A percentile compares a stretch with the other conserved stretches of the same genome.
phyloP scores from a whole-genome alignment of 225 moss, liverwort and hornwort genomes.

The Straminergon stramineum region DNA sequence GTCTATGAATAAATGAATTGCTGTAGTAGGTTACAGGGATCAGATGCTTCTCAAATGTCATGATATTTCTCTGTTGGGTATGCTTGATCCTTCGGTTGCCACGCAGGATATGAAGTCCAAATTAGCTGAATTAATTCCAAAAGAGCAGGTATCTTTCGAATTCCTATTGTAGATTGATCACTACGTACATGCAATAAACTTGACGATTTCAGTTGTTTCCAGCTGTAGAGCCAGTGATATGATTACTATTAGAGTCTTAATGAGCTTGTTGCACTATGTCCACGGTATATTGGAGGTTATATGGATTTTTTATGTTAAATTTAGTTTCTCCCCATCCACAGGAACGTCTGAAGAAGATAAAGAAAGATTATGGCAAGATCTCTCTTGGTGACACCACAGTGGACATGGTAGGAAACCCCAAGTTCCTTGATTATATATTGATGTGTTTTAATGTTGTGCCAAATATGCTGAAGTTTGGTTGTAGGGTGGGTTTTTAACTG shows the following conservation, averaged over 20 bases:
- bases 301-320: background rate
- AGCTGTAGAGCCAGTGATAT: background rate
- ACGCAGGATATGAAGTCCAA: slow-evolving; percentile 42
- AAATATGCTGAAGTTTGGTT: background rate
- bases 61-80: background rate
- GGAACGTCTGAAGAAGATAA: slow-evolving; percentile 42
- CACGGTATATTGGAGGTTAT: background rate
- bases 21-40: background rate
- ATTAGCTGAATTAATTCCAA: slow-evolving; percentile 34
- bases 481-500: background rate
- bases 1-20: background rate
- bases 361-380: slow-evolving; percentile 37
- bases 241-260: background rate
- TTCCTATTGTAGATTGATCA: background rate
- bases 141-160: slow-evolving; percentile 17
- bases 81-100: background rate
- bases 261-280: background rate
- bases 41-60: background rate
- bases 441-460: background rate
- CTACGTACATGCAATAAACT: background rate
- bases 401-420: slow-evolving; percentile 29
- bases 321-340: background rate
- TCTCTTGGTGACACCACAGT: slow-evolving; percentile 51
- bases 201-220: background rate
- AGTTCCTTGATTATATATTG: background rate